These are phyloP conservation scores for Leccinum obscurum DNA, from an alignment of 768 basidiomycete species.

Conservation along the genomic window DNA sequence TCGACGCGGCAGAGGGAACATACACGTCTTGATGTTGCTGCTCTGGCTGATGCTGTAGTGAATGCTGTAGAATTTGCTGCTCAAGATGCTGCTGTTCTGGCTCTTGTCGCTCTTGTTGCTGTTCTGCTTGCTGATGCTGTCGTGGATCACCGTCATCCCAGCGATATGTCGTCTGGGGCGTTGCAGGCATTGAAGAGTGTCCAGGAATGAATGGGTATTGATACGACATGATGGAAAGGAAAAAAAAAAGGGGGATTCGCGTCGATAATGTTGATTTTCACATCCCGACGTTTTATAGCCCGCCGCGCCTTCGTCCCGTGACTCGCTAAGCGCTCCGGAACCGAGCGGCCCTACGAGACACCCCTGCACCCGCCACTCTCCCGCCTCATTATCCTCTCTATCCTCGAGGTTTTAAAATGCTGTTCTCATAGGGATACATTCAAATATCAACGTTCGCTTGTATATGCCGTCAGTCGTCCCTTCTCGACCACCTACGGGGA, in stretches of 20 bases:
- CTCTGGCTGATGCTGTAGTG: constrained; percentile 37
- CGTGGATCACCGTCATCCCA: constrained; percentile 41
- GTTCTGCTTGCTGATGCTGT: constrained; percentile 1
- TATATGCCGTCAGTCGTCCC: neutral
- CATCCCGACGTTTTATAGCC: constrained; percentile 34
- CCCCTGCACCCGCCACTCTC: neutral
- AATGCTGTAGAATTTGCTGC: constrained; percentile 42
- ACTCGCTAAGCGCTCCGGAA: constrained; percentile 21
- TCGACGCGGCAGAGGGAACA: constrained; percentile 15
- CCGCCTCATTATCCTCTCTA: neutral
- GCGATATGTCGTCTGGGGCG: constrained; percentile 43
- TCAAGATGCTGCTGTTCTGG: constrained; percentile 37
- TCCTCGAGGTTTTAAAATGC: neutral
- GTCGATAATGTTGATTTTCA: constrained; percentile 9
- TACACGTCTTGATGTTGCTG: constrained; percentile 26
- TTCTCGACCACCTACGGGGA: neutral
- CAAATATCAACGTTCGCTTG: neutral
- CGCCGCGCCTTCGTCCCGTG: constrained; percentile 17
- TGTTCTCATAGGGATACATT: neutral
- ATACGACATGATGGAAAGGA: constrained; percentile 47
- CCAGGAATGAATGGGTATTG: constrained; percentile 47
- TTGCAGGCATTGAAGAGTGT: constrained; percentile 48
- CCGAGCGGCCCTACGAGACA: constrained; percentile 12
- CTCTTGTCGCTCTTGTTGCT: constrained; percentile 28
- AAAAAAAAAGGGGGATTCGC: constrained; percentile 30